Conservation (phyloP, 495 filamentous ascomycete genomes). For the Pseudoneurospora amorphoporcata region DNA sequence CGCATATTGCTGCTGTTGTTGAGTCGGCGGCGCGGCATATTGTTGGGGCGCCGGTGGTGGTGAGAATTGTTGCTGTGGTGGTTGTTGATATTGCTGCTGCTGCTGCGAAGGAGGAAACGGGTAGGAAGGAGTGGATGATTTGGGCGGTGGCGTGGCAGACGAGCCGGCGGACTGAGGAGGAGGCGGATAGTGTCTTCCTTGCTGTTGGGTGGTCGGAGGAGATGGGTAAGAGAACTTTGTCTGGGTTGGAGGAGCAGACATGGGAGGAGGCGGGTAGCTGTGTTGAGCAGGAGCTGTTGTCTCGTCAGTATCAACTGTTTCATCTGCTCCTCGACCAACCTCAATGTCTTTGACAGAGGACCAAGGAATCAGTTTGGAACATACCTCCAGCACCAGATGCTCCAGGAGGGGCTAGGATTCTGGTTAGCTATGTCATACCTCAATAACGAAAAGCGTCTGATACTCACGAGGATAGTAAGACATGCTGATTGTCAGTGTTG, state of each 20-base stretch:
- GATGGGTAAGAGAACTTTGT: slow-evolving; percentile 34
- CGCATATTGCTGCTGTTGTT: slow-evolving; percentile 14
- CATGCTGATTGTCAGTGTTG: slow-evolving; percentile 8
- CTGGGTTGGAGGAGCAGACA: slow-evolving; percentile 34
- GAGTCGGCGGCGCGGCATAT: slow-evolving; percentile 26
- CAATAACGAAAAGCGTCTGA: neutral
- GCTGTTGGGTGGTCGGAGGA: slow-evolving; percentile 24
- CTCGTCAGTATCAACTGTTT: neutral
- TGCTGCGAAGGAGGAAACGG: slow-evolving; percentile 28
- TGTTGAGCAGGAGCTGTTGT: slow-evolving; percentile 7
- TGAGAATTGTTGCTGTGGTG: slow-evolving; percentile 14
- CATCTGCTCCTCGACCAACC: neutral
- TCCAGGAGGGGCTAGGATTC: slow-evolving; percentile 15
- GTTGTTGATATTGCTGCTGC: slow-evolving; percentile 22
- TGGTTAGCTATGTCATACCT: neutral
- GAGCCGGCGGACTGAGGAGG: slow-evolving; percentile 13
- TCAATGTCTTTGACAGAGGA: neutral
- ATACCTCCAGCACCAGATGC: slow-evolving; percentile 17
- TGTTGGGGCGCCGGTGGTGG: slow-evolving; percentile 7
- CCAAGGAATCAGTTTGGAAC: neutral
- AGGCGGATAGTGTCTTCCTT: slow-evolving; percentile 21
- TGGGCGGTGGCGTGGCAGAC: slow-evolving; percentile 18
- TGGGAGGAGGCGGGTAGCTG: slow-evolving; percentile 24
- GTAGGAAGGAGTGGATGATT: slow-evolving; percentile 18
- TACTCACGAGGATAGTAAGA: slow-evolving; percentile 28